Base-by-base conservation (phyloP, 805 yeast genomes). In the Limtongia smithiae region DNA sequence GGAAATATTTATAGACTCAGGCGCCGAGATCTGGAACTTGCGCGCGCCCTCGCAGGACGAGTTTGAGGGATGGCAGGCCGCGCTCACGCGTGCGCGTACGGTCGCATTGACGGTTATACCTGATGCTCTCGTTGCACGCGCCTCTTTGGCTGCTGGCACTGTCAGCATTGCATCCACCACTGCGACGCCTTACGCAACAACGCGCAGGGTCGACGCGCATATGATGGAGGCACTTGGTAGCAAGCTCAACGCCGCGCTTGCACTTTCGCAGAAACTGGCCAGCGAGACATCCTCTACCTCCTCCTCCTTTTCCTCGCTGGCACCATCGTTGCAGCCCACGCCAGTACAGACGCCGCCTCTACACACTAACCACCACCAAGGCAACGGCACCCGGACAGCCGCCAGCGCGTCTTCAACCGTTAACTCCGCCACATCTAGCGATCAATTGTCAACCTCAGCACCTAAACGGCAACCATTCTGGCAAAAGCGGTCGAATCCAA, bases 11-110 rank as follows among this genome's bases (percentile, higher is more conserved):
- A 77, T 93, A 50, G 97, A 93, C 65, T 88, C 97, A 0, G 97
- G 97, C 2, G 82, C 91, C 80, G 97, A 91, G 65, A 81, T 85
- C 8, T 91, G 97, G 97, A 81, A 80, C 33, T 71, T 91, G 52
- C 86, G 85, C 60, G 85, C 97, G 0, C 69, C 73, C 40, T 79
- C 74, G 48, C 67, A 68, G 9, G 71, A 74, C 5, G 90, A 85
- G 56, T 93, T 88, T 76, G 76, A 80, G 31, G 73, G 78, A 4
- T 93, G 98, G 98, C 78, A 84, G 12, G 75, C 80, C 44, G 95
- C 95, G 21, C 49, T 55, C 21, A 51, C 54, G 22, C 35, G 30
- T 8, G 51, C 58, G 11, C 46, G 54, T 5, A 39, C 49, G 1
- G 34, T 18, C n/a, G 49, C 48, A 5, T 24, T 47, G 7, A 43